Evolutionary conservation across 2,329 filamentous ascomycete genomes (phyloP).

Genomic region (Alternaria sp.): DNA sequence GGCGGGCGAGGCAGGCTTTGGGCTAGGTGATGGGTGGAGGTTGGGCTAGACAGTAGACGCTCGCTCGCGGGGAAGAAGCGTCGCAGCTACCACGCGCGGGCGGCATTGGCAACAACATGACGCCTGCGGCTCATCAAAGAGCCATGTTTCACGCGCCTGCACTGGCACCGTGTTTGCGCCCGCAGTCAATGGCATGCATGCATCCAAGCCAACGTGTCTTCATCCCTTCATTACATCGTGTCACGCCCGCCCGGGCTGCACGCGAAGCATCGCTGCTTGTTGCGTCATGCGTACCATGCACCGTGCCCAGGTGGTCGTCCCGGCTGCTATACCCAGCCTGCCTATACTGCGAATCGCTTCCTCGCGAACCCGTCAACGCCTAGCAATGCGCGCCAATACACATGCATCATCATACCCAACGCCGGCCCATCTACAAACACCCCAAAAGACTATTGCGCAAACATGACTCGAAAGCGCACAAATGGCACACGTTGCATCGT

Average conservation of each 20-base stretch:
- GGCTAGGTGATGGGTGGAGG: conserved; percentile 11
- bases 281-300: conserved; percentile 20
- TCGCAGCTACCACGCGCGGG: background rate
- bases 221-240: background rate
- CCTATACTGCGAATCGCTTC: conserved; percentile 8
- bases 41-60: conserved; percentile 11
- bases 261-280: conserved; percentile 8
- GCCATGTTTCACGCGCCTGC: conserved; percentile 3
- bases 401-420: background rate
- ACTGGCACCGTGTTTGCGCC: conserved; percentile 1
- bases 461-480: conserved; percentile 1
- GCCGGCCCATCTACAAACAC: background rate
- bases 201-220: background rate
- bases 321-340: conserved; percentile 7
- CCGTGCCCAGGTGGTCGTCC: background rate
- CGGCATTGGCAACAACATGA: conserved; percentile 1
- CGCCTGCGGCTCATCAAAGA: conserved; percentile 3
- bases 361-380: conserved; percentile 7
- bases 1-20: conserved; percentile 4
- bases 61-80: conserved; percentile 16
- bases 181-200: background rate
- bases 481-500: conserved; percentile 1
- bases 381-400: conserved; percentile 1
- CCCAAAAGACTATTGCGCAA: background rate
- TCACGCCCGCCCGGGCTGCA: background rate